phyloP scores from a whole-genome alignment of 2,329 filamentous ascomycete species.

The Cadophora malorum region DNA sequence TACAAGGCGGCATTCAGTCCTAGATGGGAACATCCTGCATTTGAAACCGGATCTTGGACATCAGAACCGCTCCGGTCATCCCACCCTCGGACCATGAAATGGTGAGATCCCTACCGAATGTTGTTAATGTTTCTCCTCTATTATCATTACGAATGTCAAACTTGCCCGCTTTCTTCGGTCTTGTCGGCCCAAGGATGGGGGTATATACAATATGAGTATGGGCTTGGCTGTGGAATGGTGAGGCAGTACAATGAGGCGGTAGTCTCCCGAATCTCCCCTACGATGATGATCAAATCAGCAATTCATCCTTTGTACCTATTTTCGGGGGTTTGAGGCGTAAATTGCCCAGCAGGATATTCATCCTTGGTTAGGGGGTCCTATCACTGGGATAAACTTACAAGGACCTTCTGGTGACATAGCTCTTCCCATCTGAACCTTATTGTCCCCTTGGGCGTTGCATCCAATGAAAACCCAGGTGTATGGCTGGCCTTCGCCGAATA shows the following conservation, averaged over 20 bases:
- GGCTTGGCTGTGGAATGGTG: background rate
- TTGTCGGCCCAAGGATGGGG: conserved; percentile 37
- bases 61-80: conserved; percentile 31
- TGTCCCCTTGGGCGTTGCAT: conserved; percentile 29
- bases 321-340: background rate
- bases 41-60: conserved; percentile 29
- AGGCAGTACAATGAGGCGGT: background rate
- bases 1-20: background rate
- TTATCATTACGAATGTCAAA: background rate
- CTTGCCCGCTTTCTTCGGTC: conserved; percentile 18
- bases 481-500: conserved; percentile 29
- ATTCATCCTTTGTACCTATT: background rate
- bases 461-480: conserved; percentile 35
- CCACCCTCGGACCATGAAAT: conserved; percentile 37
- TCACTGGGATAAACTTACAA: conserved; percentile 17
- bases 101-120: conserved; percentile 30
- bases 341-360: background rate
- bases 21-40: conserved; percentile 9
- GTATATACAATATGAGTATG: conserved; percentile 35
- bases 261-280: background rate
- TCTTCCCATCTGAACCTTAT: conserved; percentile 32
- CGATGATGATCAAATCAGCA: background rate
- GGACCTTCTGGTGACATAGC: conserved; percentile 32
- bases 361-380: background rate
- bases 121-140: background rate